Conservation (phyloP, 2,329 filamentous ascomycete genomes). For the Penicillium digitatum region DNA sequence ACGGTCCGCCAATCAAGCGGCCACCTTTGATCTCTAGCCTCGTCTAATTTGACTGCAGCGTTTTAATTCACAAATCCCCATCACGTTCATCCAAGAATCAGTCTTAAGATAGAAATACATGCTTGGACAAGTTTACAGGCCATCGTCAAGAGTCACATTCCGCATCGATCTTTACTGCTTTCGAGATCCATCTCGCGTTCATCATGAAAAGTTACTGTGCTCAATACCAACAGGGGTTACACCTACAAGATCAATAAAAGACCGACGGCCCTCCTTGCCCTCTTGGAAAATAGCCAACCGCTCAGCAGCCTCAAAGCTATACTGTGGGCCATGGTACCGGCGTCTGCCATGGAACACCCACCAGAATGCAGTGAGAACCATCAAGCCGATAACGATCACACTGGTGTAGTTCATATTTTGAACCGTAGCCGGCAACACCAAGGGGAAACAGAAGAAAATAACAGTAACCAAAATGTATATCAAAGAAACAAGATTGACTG, state of each 20-base stretch:
- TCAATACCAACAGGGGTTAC: background rate
- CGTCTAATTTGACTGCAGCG: background rate
- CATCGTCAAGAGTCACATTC: background rate
- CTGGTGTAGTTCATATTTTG: conserved; percentile 53
- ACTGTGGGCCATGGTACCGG: conserved; percentile 36
- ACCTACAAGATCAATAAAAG: conserved; percentile 15
- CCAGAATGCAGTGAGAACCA: conserved; percentile 32
- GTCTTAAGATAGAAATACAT: background rate
- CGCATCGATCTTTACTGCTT: background rate
- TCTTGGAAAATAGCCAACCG: conserved; percentile 46
- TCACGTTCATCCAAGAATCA: background rate
- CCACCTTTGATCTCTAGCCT: background rate
- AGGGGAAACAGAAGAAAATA: conserved; percentile 62
- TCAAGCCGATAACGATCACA: conserved; percentile 38
- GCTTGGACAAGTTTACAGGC: background rate
- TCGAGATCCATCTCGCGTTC: background rate
- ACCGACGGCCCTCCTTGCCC: conserved; percentile 14
- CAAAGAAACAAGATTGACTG: conserved; percentile 52
- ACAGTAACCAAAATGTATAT: conserved; percentile 59
- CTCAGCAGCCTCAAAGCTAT: conserved; percentile 52
- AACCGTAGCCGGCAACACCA: conserved; percentile 44
- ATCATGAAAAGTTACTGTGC: conserved; percentile 1
- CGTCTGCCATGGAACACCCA: conserved; percentile 32
- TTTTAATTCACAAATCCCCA: background rate
- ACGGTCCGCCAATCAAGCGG: background rate